These are phyloP conservation scores for Sequoia sempervirens DNA, from an alignment of 75 land plant species.

Conservation along the genomic window DNA sequence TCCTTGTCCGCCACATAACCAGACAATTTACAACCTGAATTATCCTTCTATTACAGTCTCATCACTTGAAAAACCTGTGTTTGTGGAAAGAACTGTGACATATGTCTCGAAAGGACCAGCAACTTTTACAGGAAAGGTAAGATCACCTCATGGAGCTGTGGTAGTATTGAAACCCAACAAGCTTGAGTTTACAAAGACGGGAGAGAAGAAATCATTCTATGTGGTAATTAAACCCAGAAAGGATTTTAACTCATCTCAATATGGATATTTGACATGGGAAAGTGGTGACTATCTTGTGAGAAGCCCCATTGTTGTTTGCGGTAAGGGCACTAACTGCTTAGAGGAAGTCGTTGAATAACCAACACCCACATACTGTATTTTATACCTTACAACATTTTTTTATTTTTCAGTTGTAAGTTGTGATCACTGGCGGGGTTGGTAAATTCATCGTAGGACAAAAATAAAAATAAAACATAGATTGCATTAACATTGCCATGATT, in stretches of 20 bases:
- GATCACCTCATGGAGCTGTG: conserved; percentile 12
- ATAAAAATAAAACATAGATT: no score
- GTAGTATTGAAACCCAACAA: conserved; percentile 18
- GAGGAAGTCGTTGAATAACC: not conserved
- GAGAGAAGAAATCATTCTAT: conserved; percentile 13
- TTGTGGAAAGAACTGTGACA: conserved; percentile 26
- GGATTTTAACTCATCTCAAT: not conserved
- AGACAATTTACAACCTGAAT: conserved; percentile 23
- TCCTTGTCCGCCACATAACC: conserved; percentile 1
- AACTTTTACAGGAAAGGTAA: conserved; percentile 12
- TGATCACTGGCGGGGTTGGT: not conserved
- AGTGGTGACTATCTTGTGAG: conserved; percentile 26
- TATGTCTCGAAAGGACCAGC: conserved; percentile 24
- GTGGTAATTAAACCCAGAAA: conserved; percentile 13
- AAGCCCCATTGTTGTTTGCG: conserved; percentile 31
- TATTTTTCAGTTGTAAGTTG: not conserved
- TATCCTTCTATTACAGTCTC: conserved; percentile 44
- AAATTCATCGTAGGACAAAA: not conserved
- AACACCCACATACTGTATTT: not conserved
- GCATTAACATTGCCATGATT: not conserved
- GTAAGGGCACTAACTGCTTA: not conserved
- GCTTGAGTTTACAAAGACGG: conserved; percentile 13
- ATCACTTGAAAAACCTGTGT: conserved; percentile 5
- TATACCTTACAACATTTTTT: not conserved
- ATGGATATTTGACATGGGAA: conserved; percentile 30